phyloP scores from a whole-genome alignment of 2,329 filamentous ascomycete species.

The Pseudocercospora musae region DNA sequence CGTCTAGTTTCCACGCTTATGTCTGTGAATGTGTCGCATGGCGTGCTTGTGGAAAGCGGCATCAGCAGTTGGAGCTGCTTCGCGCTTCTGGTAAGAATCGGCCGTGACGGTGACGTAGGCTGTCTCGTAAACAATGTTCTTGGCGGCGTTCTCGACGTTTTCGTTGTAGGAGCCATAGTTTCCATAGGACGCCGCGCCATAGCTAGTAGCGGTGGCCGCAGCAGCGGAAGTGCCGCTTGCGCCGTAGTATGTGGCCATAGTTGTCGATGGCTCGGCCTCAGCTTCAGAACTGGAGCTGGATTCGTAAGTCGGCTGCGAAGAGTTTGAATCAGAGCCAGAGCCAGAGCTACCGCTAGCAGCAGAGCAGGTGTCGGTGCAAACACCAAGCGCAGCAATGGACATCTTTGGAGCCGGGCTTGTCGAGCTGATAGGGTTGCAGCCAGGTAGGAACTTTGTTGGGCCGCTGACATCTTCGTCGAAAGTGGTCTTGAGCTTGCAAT shows the following conservation, averaged over 20 bases:
- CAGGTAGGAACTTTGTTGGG: conserved; percentile 49
- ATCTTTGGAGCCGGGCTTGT: conserved; percentile 36
- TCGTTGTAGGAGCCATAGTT: not conserved
- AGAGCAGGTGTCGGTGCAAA: conserved; percentile 17
- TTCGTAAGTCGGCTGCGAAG: not conserved
- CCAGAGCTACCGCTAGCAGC: conserved; percentile 5
- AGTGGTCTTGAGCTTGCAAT: conserved; percentile 47
- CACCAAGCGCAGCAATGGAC: conserved; percentile 20
- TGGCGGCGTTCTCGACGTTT: not conserved
- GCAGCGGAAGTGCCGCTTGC: not conserved
- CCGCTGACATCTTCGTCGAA: conserved; percentile 46
- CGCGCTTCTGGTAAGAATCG: conserved; percentile 9
- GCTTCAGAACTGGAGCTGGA: conserved; percentile 4
- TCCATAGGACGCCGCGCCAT: not conserved
- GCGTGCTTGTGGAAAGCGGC: conserved; percentile 9
- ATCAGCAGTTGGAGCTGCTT: conserved; percentile 10
- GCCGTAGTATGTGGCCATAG: conserved; percentile 4
- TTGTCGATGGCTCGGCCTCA: conserved; percentile 2
- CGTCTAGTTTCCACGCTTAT: conserved; percentile 6
- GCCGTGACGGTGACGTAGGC: conserved; percentile 15
- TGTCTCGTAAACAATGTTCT: conserved; percentile 16
- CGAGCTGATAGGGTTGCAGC: conserved; percentile 54
- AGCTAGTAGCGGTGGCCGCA: not conserved
- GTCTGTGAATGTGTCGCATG: conserved; percentile 6
- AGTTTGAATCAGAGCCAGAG: conserved; percentile 2